phyloP scores from a whole-genome alignment of 768 basidiomycete genomes.

The Tricholoma sp. region DNA sequence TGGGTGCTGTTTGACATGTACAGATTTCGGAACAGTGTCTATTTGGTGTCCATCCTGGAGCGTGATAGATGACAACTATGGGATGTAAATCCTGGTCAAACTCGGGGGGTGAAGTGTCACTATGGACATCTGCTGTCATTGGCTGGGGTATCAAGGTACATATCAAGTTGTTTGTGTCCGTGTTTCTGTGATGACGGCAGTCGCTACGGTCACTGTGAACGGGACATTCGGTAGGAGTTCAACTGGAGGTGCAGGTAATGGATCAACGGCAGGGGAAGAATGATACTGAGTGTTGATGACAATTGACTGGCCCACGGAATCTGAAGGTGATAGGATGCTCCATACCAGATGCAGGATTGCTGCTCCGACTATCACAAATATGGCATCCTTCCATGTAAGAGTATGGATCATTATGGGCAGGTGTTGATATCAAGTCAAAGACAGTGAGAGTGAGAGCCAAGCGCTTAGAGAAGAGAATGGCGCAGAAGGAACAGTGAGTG shows the following conservation, averaged over 20 bases:
- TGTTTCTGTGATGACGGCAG: conserved; percentile 1
- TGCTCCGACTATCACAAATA: conserved; percentile 57
- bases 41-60: conserved; percentile 84
- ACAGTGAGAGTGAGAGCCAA: background rate
- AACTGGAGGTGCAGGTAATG: background rate
- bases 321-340: conserved; percentile 31
- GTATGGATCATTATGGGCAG: conserved; percentile 14
- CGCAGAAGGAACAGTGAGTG: background rate
- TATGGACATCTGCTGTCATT: background rate
- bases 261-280: background rate
- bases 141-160: background rate
- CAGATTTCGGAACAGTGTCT: conserved; percentile 74
- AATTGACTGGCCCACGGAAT: conserved; percentile 22
- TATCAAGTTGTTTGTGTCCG: background rate
- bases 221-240: conserved; percentile 1
- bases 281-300: conserved; percentile 22
- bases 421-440: background rate
- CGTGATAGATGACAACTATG: conserved; percentile 58
- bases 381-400: conserved; percentile 50
- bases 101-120: conserved; percentile 6
- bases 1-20: conserved; percentile 86
- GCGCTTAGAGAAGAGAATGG: background rate
- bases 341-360: conserved; percentile 51
- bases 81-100: conserved; percentile 33
- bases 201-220: background rate